Base-by-base conservation (phyloP, 2,329 filamentous ascomycete genomes). In the Lasiodiplodia sp. region DNA sequence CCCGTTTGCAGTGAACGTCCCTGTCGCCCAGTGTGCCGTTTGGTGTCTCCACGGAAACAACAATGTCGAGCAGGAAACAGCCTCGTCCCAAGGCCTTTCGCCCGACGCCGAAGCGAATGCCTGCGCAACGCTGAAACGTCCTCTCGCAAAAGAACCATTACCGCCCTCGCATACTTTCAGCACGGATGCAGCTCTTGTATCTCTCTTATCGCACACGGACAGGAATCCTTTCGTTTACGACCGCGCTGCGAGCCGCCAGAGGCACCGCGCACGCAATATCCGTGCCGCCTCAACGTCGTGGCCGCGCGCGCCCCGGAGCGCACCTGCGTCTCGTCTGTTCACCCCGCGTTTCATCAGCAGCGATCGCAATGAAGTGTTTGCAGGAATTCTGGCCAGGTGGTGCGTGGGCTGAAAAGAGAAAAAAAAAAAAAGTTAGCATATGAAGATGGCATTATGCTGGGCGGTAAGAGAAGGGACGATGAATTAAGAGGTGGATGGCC, bases 101-200 rank as follows among this genome's bases (percentile, higher is more conserved):
- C 44, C 44, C 44, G 21, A 21, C 18, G 14, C n/a, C 44, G 44
- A 21, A 21, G 21, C 44, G 40, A 12, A 56, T 11, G 18, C 4
- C 37, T 16, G 52, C 31, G 28, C 28, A 21, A 31, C 31, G 60
- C 31, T 38, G 31, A 52, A 38, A 23, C 37, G 28, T n/a, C 40
- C 40, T 31, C 38, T 37, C 58, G 11, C 18, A 3, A 12, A 14
- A 12, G 40, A 4, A 23, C 23, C 4, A 3, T 34, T 28, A 5
- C 40, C 38, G 11, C 12, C 38, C 23, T 60, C n/a, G 28, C 23
- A 14, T 21, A 16, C 40, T 31, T 14, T 18, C 58, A 64, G 60
- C 60, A 64, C 60, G 47, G 60, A 64, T 64, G 25, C 38, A 21
- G 16, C 57, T 47, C 25, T 23, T 58, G 11, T 21, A 28, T 52